Conservation (phyloP, 345 rosid genomes). For the Linum lewisii region DNA sequence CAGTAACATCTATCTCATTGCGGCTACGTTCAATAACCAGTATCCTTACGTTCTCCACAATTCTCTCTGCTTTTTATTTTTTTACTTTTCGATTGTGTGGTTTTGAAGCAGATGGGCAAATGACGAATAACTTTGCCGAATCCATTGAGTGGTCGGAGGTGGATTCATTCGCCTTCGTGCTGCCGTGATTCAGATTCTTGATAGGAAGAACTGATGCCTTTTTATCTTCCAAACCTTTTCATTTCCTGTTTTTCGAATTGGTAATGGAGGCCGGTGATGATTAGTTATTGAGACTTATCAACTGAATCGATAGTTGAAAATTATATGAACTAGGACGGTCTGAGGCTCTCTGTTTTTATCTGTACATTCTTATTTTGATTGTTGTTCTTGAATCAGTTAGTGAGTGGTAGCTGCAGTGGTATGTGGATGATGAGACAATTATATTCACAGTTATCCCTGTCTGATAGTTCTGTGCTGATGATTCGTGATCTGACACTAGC, state of each 20-base stretch:
- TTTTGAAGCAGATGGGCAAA: not conserved
- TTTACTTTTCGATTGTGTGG: not conserved
- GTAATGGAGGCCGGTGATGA: slow-evolving; percentile 20
- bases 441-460: slow-evolving; percentile 55
- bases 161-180: not conserved
- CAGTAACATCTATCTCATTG: too few species aligned
- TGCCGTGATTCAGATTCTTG: slow-evolving; percentile 22
- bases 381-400: not conserved
- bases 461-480: slow-evolving; percentile 36
- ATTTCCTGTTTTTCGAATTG: too few species aligned
- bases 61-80: not conserved
- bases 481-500: slow-evolving; percentile 29
- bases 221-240: not conserved
- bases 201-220: slow-evolving; percentile 55
- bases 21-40: too few species aligned
- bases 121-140: not conserved
- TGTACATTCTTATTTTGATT: not conserved
- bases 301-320: not conserved
- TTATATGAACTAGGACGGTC: slow-evolving; percentile 56
- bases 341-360: slow-evolving; percentile 21
- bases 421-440: slow-evolving; percentile 36
- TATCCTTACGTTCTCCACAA: not conserved
- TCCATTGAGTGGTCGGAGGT: not conserved
- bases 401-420: slow-evolving; percentile 5
- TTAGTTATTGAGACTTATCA: slow-evolving; percentile 20